Conservation (phyloP, 1,139 yeast species). For the Yamadazyma taylorii region DNA sequence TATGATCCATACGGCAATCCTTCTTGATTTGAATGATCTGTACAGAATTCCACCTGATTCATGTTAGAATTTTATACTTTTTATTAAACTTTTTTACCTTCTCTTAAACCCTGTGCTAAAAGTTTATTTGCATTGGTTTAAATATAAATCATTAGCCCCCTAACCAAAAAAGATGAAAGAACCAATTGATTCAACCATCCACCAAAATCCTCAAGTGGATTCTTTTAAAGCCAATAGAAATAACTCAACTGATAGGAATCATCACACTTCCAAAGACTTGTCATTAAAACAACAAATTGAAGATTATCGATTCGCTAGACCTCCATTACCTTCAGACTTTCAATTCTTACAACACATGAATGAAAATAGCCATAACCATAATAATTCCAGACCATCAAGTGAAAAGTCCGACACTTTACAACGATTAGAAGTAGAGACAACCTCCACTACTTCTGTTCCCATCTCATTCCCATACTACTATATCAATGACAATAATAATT, state of each 20-base stretch:
- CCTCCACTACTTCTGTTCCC: slow-evolving; percentile 32
- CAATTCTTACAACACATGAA: slow-evolving; percentile 11
- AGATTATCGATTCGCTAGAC: slow-evolving; percentile 5
- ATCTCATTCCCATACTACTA: slow-evolving; percentile 37
- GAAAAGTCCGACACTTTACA: slow-evolving; percentile 17
- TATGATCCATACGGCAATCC: not conserved
- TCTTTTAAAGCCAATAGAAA: too few relatives aligned
- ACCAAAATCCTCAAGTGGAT: not conserved
- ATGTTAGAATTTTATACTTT: slow-evolving; percentile 5
- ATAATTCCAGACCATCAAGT: slow-evolving; percentile 9
- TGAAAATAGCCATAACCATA: not conserved
- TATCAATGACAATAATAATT: slow-evolving; percentile 25
- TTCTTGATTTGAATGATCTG: not conserved
- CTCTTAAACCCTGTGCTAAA: slow-evolving; percentile 1
- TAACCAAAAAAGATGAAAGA: too few relatives aligned
- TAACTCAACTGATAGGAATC: too few relatives aligned
- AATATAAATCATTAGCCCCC: too few relatives aligned
- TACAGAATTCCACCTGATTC: slow-evolving; percentile 3
- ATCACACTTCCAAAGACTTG: not conserved
- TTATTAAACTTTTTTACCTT: too few relatives aligned
- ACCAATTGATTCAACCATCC: slow-evolving; percentile 1
- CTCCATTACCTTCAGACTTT: slow-evolving; percentile 13
- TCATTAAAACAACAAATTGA: slow-evolving; percentile 1
- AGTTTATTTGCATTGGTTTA: not conserved
- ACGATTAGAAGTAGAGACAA: slow-evolving; percentile 32